Evolutionary conservation across 768 basidiomycete species (phyloP).

Genomic region (Tulasnella sp.): DNA sequence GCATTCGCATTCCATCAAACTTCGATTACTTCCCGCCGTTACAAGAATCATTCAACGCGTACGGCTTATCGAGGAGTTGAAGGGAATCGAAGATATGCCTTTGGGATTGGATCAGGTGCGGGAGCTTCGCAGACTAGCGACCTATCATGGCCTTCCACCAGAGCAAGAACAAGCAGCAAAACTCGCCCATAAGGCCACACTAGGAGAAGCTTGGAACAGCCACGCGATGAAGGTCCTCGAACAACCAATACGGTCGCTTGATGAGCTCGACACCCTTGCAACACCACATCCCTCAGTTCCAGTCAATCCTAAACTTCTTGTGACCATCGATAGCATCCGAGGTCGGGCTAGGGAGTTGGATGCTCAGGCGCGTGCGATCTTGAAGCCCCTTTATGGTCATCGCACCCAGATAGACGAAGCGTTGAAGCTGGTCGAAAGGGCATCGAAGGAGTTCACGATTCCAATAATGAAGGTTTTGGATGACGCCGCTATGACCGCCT

Average conservation of each 20-base stretch:
- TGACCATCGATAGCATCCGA: conserved; percentile 49
- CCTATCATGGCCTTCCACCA: conserved; percentile 46
- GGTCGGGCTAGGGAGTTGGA: conserved; percentile 67
- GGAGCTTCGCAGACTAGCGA: conserved; percentile 54
- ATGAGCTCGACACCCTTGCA: conserved; percentile 61
- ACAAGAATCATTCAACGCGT: conserved; percentile 72
- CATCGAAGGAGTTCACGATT: conserved; percentile 68
- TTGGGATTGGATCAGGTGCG: conserved; percentile 69
- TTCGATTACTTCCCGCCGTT: conserved; percentile 65
- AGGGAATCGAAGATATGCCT: conserved; percentile 53
- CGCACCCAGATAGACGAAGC: conserved; percentile 60
- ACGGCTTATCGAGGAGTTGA: conserved; percentile 61
- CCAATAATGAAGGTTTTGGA: conserved; percentile 44
- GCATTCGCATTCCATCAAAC: conserved; percentile 65
- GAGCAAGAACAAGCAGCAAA: conserved; percentile 54
- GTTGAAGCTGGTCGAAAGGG: conserved; percentile 49
- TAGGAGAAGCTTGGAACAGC: conserved; percentile 68
- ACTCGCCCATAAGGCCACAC: conserved; percentile 48
- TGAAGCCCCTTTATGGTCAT: conserved; percentile 41
- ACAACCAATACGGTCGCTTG: conserved; percentile 58
- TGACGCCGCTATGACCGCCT: conserved; percentile 5
- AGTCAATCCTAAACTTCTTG: conserved; percentile 51
- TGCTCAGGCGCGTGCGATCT: conserved; percentile 60
- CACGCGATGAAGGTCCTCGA: conserved; percentile 51
- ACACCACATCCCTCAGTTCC: conserved; percentile 53